phyloP scores from a whole-genome alignment of 192 early-diverging fungal genomes.

The Phycomyces nitens region DNA sequence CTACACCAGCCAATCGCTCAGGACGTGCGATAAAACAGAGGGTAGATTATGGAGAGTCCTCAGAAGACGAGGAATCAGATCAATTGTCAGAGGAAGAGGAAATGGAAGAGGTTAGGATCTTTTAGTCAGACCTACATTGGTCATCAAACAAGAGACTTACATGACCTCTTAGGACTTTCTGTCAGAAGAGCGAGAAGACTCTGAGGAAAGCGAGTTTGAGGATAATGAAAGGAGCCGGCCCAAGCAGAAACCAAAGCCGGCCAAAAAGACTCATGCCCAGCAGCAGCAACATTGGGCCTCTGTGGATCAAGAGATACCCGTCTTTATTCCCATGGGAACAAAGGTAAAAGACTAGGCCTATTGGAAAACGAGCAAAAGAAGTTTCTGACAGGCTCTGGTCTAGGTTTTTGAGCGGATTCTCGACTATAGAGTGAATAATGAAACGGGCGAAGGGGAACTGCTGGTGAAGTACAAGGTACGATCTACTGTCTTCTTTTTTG shows the following conservation, averaged over 20 bases:
- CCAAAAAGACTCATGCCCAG: slow-evolving; percentile 10
- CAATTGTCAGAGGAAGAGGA: slow-evolving; percentile 7
- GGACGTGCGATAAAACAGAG: not conserved
- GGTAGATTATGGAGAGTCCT: not conserved
- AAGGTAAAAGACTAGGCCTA: slow-evolving; percentile 11
- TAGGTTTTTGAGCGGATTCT: slow-evolving; percentile 52
- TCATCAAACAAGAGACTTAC: not conserved
- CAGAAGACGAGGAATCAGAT: not conserved
- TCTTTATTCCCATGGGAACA: slow-evolving; percentile 52
- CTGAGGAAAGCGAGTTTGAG: slow-evolving; percentile 31
- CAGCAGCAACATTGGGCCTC: not conserved
- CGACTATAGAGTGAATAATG: slow-evolving; percentile 40
- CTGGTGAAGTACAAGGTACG: slow-evolving; percentile 79
- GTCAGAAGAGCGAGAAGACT: slow-evolving; percentile 25
- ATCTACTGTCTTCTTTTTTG: not conserved
- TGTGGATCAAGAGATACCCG: slow-evolving; percentile 40
- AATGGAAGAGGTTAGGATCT: not conserved
- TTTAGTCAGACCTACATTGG: too few species aligned
- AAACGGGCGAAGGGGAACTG: slow-evolving; percentile 55
- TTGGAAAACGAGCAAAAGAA: too few species aligned
- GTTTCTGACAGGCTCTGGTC: slow-evolving; percentile 8
- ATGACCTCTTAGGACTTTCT: slow-evolving; percentile 19
- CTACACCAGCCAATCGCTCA: not conserved
- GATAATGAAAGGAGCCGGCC: slow-evolving; percentile 8
- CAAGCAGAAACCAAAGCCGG: slow-evolving; percentile 13